These are phyloP conservation scores for Beauveria bassiana DNA, from an alignment of 2,329 filamentous ascomycete genomes.

Conservation along the genomic window DNA sequence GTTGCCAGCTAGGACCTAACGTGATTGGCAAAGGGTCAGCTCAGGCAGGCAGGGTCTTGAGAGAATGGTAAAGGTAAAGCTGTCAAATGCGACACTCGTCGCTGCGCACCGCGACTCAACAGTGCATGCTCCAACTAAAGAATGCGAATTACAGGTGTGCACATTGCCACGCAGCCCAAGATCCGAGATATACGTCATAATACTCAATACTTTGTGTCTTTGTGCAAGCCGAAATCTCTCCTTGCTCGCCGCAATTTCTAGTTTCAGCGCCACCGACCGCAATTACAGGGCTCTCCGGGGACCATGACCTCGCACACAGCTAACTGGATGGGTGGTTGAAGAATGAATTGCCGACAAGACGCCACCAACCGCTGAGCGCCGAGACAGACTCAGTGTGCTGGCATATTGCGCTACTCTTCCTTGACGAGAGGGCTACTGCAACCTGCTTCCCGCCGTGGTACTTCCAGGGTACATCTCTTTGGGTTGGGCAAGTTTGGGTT, in stretches of 20 bases:
- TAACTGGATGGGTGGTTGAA: neutral
- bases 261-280: neutral
- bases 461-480: neutral
- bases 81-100: neutral
- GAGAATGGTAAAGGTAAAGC: neutral
- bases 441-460: neutral
- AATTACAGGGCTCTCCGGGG: neutral
- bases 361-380: neutral
- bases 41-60: no score
- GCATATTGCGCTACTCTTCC: neutral
- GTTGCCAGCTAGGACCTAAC: no score
- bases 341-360: neutral
- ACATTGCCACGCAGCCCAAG: no score
- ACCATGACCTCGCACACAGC: neutral
- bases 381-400: neutral
- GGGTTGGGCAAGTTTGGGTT: neutral
- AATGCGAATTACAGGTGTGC: neutral
- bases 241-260: neutral
- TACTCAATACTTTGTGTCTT: neutral
- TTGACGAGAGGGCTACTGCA: neutral
- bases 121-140: neutral
- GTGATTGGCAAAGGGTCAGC: neutral
- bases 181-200: neutral
- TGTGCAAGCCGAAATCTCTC: no score
- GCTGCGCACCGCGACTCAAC: neutral